Evolutionary conservation across 768 basidiomycete genomes (phyloP), one percentile per base, ranked within the genome.

Genomic region (Clathrus columnatus): DNA sequence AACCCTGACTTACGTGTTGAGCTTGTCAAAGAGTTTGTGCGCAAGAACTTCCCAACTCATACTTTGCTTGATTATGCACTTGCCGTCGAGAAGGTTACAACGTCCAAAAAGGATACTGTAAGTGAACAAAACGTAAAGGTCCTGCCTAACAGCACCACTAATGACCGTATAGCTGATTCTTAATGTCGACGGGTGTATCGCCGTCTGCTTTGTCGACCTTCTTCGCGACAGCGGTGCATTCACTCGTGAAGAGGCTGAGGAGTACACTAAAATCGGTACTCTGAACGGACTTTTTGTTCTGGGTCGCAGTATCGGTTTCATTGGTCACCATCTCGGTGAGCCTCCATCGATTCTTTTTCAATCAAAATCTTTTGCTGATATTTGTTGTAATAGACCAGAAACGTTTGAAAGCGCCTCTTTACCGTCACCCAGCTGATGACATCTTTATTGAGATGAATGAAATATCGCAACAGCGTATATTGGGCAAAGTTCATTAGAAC

Each of bases 241-340:
- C 80, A 91, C 87, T 1, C 78, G 85, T 10, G 94, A 98, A 57
- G 95, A 97, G 72, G 94, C 93, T 5, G 87, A 93, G 54, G 95
- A 98, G 72, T 98, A 97, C 77, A 91, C 91, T 76, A 93, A 90
- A 80, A 93, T 93, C 60, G 92, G 92, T 51, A 88, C 89, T 2
- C 80, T 99, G 56, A 98, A 97, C 67, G 95, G 94, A 56, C 78
- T 99, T 57, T 98, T 98, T 73, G 95, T 99, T 46, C 84, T 97
- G 53, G 95, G 95, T 47, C 90, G 95, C 61, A 91, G 88, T 69
- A 96, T 96, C 69, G 95, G 94, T 61, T 96, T 98, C 81, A 92
- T 95, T 64, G 92, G 92, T 41, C 91, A 91, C 75, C 90, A 90
- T 68, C 83, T 93, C 48, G 54, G 54, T 55, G 29, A 28, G 43